These are phyloP conservation scores for Beauveria rudraprayagi DNA, from an alignment of 2,329 filamentous ascomycete genomes.

Conservation along the genomic window DNA sequence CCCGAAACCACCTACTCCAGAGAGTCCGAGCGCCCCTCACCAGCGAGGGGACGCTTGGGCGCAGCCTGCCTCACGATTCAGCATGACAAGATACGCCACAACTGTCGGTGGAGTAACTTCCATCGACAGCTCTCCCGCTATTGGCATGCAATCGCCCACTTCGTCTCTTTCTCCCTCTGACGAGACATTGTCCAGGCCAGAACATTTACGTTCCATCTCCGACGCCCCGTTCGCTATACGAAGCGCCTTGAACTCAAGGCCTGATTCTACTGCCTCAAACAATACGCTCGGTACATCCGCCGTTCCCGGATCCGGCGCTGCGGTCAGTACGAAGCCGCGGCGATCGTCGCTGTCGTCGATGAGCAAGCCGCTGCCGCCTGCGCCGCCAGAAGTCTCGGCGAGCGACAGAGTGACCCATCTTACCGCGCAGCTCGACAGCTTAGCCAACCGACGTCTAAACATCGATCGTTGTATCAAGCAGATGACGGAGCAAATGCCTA, in stretches of 20 bases:
- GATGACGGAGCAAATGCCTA: conserved; percentile 70
- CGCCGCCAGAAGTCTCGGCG: conserved; percentile 51
- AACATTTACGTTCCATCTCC: background rate
- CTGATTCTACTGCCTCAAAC: background rate
- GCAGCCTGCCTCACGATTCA: conserved; percentile 54
- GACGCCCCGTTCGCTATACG: background rate
- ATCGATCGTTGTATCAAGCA: conserved; percentile 65
- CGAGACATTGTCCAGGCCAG: background rate
- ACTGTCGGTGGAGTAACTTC: conserved; percentile 23
- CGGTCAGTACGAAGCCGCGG: background rate
- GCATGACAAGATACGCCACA: conserved; percentile 53
- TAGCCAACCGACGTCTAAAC: conserved; percentile 62
- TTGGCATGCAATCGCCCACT: background rate
- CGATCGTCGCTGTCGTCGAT: conserved; percentile 27
- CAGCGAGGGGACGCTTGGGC: conserved; percentile 30
- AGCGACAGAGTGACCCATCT: conserved; percentile 59
- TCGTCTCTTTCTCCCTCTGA: background rate
- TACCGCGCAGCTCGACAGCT: conserved; percentile 55
- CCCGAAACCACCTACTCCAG: conserved; percentile 21
- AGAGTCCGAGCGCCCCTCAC: conserved; percentile 18
- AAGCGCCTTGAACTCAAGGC: background rate
- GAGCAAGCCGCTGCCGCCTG: conserved; percentile 52
- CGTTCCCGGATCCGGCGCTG: background rate
- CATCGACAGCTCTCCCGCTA: background rate
- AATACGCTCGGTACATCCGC: background rate